Percentiles rank a stretch among this genome's conserved stretches.
Evolutionary conservation across 345 rosid species (phyloP).

Genomic region (Moricandia arvensis): DNA sequence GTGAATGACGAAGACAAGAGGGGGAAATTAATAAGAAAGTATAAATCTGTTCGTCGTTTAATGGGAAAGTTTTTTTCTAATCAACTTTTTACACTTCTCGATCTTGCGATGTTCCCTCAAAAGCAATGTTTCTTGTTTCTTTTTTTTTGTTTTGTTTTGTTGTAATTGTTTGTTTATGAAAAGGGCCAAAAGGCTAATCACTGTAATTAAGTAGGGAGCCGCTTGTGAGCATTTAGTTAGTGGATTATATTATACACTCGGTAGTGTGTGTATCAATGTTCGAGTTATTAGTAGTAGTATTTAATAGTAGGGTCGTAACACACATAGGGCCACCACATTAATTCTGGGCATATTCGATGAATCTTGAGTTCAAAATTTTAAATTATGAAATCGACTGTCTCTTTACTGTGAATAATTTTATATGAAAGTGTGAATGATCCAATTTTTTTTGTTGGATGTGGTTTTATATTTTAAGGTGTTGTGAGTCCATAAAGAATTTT

Average conservation of each 20-base stretch:
- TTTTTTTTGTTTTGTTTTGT: background rate
- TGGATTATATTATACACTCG: slow-evolving; percentile 28
- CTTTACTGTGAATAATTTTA: background rate
- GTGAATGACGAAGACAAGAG: slow-evolving; percentile 19
- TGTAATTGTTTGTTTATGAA: background rate
- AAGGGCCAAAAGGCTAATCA: slow-evolving; percentile 19
- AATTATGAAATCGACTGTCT: background rate
- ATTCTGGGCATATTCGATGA: slow-evolving; percentile 21
- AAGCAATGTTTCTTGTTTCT: slow-evolving; percentile 37
- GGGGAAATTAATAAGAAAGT: background rate
- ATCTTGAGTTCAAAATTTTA: slow-evolving; percentile 1
- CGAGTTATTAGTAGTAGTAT: background rate
- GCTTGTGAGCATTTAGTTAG: slow-evolving; percentile 17
- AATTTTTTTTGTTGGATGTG: background rate
- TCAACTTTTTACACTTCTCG: slow-evolving; percentile 22
- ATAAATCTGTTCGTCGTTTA: slow-evolving; percentile 39
- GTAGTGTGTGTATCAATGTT: slow-evolving; percentile 3
- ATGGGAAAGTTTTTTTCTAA: slow-evolving; percentile 13
- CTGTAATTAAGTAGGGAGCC: slow-evolving; percentile 25
- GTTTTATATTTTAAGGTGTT: background rate
- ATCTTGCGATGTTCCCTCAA: slow-evolving; percentile 32
- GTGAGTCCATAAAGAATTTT: background rate
- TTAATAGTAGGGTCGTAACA: slow-evolving; percentile 10
- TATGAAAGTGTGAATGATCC: background rate
- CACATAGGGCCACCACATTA: slow-evolving; percentile 5